Evolutionary conservation across 208 protist genomes (phyloP).

Genomic region (Crithidia mellificae): DNA sequence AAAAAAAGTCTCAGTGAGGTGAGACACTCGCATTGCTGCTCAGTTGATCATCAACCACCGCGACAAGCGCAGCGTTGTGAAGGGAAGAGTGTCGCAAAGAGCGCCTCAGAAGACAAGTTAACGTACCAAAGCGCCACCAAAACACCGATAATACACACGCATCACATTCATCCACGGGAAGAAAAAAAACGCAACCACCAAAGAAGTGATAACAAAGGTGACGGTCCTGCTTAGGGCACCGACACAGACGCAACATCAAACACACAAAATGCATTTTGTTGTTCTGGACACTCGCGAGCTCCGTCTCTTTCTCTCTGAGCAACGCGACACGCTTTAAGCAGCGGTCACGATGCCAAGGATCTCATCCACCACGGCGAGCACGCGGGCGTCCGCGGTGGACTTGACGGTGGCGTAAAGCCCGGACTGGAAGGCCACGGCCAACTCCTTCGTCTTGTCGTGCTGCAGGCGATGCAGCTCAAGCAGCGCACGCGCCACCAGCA

Average conservation of each 20-base stretch:
- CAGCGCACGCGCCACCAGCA: slow-evolving; percentile 68
- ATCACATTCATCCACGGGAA: too few relatives aligned
- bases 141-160: neutral
- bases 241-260: neutral
- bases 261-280: too few relatives aligned
- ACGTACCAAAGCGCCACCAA: neutral
- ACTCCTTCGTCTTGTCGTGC: slow-evolving; percentile 29
- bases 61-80: too few relatives aligned
- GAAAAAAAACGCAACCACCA: neutral
- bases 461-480: slow-evolving; percentile 47
- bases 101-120: too few relatives aligned
- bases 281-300: too few relatives aligned
- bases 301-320: neutral
- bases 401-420: slow-evolving; percentile 33
- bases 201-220: neutral
- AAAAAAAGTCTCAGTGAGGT: too few relatives aligned
- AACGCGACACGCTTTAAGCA: neutral
- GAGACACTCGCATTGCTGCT: too few relatives aligned
- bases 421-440: slow-evolving; percentile 44
- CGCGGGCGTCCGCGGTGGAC: slow-evolving; percentile 45
- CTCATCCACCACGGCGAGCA: slow-evolving; percentile 60
- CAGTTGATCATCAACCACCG: too few relatives aligned
- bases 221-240: neutral
- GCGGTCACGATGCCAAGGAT: slow-evolving; percentile 30
- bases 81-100: too few relatives aligned